Evolutionary conservation across 495 filamentous ascomycete species (phyloP).

Genomic region (Annulohypoxylon moriforme): DNA sequence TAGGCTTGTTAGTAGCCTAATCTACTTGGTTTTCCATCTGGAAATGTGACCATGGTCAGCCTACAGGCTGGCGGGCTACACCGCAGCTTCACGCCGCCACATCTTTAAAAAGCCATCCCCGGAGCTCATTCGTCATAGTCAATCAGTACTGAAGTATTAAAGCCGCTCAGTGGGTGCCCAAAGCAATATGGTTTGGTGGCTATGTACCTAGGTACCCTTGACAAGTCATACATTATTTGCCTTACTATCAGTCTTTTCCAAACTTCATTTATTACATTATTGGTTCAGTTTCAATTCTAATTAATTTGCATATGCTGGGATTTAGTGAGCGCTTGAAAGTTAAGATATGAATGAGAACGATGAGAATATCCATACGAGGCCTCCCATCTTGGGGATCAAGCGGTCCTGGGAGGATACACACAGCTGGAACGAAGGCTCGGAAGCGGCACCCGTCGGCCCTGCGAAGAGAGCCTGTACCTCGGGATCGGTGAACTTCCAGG

Average conservation of each 20-base stretch:
- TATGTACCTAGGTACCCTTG: background rate
- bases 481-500: background rate
- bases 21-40: background rate
- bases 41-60: background rate
- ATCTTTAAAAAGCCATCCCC: background rate
- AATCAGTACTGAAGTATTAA: too few relatives aligned
- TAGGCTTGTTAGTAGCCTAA: background rate
- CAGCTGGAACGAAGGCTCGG: background rate
- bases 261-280: background rate
- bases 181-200: background rate
- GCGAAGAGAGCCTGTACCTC: background rate
- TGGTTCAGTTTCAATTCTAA: background rate
- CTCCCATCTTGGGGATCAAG: slow-evolving; percentile 3
- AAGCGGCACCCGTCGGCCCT: background rate
- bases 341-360: background rate
- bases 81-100: background rate
- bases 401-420: slow-evolving; percentile 11
- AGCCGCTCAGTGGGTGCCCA: background rate
- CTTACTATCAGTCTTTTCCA: background rate
- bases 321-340: background rate
- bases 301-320: too few relatives aligned
- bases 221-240: background rate
- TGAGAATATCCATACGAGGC: background rate
- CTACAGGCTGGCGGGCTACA: too few relatives aligned
- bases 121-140: background rate